These are phyloP conservation scores for Pterocarpus macrocarpus DNA, from an alignment of 306 rosid genomes.

Conservation along the genomic window DNA sequence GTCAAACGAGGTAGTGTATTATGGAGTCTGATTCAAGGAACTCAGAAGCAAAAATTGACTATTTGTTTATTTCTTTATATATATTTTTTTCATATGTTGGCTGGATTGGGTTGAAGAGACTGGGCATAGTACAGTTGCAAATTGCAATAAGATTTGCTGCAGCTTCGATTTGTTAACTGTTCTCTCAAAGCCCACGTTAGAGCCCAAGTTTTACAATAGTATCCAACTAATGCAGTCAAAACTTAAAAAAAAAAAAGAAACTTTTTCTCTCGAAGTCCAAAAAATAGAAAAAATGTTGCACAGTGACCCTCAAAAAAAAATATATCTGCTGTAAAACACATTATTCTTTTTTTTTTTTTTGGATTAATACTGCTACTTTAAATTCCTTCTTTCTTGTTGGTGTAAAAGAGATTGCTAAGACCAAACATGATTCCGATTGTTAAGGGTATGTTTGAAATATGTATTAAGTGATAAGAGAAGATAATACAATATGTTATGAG, in stretches of 20 bases:
- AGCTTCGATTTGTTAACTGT: background rate
- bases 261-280: background rate
- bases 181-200: background rate
- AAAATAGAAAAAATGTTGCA: background rate
- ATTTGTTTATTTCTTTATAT: background rate
- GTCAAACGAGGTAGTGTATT: constrained; percentile 42
- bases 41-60: background rate
- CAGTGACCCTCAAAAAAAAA: too few relatives aligned
- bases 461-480: too few relatives aligned
- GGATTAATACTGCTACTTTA: too few relatives aligned
- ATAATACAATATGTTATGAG: too few relatives aligned
- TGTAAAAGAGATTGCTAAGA: too few relatives aligned
- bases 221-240: background rate
- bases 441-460: too few relatives aligned
- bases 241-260: background rate
- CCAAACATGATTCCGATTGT: too few relatives aligned
- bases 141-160: background rate
- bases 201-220: background rate
- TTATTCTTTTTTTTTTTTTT: too few relatives aligned
- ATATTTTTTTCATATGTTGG: background rate
- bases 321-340: background rate
- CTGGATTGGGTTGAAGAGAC: background rate
- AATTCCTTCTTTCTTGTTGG: too few relatives aligned
- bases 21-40: constrained; percentile 37
- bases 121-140: background rate